phyloP scores from a whole-genome alignment of 768 basidiomycete genomes.

The Tulasnella sp. region DNA sequence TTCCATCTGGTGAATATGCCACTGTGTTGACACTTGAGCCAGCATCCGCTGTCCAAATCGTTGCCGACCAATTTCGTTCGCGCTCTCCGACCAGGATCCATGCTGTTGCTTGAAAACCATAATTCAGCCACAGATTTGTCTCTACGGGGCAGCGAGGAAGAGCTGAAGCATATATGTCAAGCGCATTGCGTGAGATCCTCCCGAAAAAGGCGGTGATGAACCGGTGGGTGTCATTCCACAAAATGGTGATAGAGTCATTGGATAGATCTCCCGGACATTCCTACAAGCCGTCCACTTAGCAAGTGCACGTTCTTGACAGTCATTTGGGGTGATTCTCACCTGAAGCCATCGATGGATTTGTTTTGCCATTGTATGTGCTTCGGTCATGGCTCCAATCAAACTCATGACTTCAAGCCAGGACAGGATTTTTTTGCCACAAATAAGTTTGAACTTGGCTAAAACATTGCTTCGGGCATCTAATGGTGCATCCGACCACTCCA shows the following conservation, averaged over 20 bases:
- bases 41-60: not conserved
- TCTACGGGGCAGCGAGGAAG: not conserved
- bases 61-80: not conserved
- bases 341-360: not conserved
- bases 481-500: too few species aligned
- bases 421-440: too few species aligned
- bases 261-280: not conserved
- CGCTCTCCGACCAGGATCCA: not conserved
- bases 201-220: not conserved
- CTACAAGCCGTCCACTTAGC: not conserved
- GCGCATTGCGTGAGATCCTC: not conserved
- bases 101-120: not conserved
- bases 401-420: too few species aligned
- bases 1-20: not conserved
- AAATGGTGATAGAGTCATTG: not conserved
- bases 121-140: not conserved
- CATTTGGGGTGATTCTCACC: not conserved
- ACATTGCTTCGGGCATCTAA: too few species aligned
- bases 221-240: not conserved
- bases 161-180: not conserved
- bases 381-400: too few species aligned
- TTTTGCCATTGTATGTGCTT: too few species aligned
- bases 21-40: not conserved
- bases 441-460: too few species aligned
- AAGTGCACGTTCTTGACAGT: not conserved